phyloP scores from a whole-genome alignment of 75 land plant genomes.

The Sequoia sempervirens region DNA sequence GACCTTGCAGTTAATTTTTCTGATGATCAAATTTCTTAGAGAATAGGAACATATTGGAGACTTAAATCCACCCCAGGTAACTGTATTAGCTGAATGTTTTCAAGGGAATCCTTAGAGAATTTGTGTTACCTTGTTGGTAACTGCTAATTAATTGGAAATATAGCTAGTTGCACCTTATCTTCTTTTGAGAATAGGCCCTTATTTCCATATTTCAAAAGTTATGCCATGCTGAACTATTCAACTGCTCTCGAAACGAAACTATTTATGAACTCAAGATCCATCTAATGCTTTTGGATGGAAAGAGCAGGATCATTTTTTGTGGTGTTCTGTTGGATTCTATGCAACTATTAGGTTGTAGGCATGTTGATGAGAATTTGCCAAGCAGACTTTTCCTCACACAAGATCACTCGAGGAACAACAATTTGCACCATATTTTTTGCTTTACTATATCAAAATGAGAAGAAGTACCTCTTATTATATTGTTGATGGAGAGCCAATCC shows the following conservation, averaged over 20 bases:
- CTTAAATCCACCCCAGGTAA: neutral
- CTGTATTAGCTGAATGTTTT: neutral
- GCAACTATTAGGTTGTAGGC: neutral
- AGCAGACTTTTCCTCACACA: neutral
- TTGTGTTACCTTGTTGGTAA: neutral
- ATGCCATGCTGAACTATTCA: neutral
- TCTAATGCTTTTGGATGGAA: neutral
- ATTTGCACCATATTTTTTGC: neutral
- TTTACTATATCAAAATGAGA: neutral
- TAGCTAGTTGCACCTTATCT: neutral
- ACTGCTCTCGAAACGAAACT: neutral
- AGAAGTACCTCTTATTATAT: neutral
- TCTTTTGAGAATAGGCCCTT: neutral
- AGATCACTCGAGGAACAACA: neutral
- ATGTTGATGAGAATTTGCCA: neutral
- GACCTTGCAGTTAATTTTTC: conserved; percentile 72
- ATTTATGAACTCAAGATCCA: neutral
- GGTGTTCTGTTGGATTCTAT: neutral
- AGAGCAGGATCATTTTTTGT: neutral
- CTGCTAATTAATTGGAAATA: neutral
- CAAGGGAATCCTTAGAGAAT: neutral
- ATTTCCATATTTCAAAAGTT: neutral
- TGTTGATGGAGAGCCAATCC: too few relatives aligned
- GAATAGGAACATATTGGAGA: neutral
- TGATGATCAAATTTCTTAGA: conserved; percentile 32